Evolutionary conservation across 805 yeast genomes (phyloP), one percentile per base, ranked within the genome.

Genomic region (Teunomyces cretensis): DNA sequence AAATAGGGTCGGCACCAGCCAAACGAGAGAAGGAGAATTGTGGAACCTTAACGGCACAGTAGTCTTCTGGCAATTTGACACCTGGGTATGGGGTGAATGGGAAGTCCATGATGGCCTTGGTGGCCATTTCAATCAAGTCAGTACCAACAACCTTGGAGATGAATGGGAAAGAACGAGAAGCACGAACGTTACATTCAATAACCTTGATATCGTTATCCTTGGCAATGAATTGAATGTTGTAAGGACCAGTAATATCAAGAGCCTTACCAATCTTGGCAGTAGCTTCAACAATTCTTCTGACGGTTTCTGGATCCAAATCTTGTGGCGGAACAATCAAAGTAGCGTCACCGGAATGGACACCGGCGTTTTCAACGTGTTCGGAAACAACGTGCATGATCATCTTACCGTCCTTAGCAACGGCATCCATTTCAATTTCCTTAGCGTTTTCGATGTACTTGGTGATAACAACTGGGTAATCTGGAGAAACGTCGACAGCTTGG

Each of bases 301-400:
- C 96, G 38, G 96, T 89, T 72, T 88, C 96, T 48, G 89, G 88
- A 54, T 86, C 92, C 58, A 94, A 79, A 63, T 88, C 96, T 74
- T 92, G 97, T 42, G 97, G 97, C 44, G 99, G 99, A 47, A 92
- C 95, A 66, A 92, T 87, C 61, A 92, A 74, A 39, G 98, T 94
- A 50, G 99, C 99, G 70, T 92, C 99, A 78, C 99, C 99, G 42
- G 98, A 92, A 71, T 92, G 99, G 36, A 92, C 97, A 80, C 99
- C 99, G 22, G 99, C 99, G 64, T 92, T 92, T 74, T 92, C 99
- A 54, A 94, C 97, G 67, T 92, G 99, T 72, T 94, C 98, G 45
- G 97, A 89, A 47, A 92, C 97, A 64, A 90, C 98, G 67, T 92
- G 98, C 90, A 92, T 88, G 57, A 94, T 80, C 72, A 92, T 77